Conservation (phyloP, 176 grass and related monocot genomes). For the Raddia guianensis region DNA sequence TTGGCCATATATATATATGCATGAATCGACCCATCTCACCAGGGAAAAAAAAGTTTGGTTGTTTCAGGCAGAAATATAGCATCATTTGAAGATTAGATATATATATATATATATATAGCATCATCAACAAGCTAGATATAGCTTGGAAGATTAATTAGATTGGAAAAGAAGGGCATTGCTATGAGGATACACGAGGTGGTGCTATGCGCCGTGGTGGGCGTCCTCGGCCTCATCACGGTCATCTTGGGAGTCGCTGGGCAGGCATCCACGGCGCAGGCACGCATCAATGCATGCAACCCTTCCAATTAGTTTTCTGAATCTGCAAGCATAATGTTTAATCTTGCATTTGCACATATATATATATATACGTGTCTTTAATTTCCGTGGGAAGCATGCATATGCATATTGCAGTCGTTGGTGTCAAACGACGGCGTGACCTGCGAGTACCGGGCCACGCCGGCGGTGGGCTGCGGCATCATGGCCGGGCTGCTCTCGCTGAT, state of each 20-base stretch:
- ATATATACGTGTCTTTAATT: too few relatives aligned
- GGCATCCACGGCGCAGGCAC: not conserved
- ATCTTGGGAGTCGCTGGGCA: conserved; percentile 33
- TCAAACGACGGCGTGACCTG: not conserved
- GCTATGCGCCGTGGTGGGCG: conserved; percentile 7
- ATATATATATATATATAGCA: too few relatives aligned
- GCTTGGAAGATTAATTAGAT: too few relatives aligned
- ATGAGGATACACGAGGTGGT: conserved; percentile 5
- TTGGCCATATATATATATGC: too few relatives aligned
- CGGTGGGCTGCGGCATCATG: conserved; percentile 18
- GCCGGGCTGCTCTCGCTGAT: not conserved
- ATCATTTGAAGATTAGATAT: too few relatives aligned
- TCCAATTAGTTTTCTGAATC: too few relatives aligned
- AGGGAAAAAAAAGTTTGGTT: too few relatives aligned
- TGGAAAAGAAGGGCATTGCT: not conserved
- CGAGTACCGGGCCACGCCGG: conserved; percentile 13
- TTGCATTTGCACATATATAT: too few relatives aligned
- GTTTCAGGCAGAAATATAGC: too few relatives aligned
- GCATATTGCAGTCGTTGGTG: not conserved
- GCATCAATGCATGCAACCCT: not conserved
- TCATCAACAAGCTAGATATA: not conserved
- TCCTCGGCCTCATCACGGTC: conserved; percentile 29
- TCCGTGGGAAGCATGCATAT: not conserved
- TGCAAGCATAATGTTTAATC: too few relatives aligned
- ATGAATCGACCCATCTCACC: too few relatives aligned